Evolutionary conservation across 805 yeast genomes (phyloP), one percentile per base, ranked within the genome.

Genomic region (Naumovozyma castellii): DNA sequence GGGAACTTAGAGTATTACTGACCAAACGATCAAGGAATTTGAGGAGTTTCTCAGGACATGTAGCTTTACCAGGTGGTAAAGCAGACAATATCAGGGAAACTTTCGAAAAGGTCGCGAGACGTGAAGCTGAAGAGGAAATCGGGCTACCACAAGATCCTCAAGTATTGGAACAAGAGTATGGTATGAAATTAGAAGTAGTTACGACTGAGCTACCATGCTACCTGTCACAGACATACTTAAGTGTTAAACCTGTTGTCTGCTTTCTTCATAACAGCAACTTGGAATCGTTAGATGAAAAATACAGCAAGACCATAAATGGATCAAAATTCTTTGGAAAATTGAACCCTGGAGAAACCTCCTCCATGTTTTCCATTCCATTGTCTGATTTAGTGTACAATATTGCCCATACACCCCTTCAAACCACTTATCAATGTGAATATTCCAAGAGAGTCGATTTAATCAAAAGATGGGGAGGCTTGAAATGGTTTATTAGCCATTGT

Each of bases 11-110:
- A 34, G 94, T 85, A 25, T 67, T 88, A 3, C 61, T 88, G 37
- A 88, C 97, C 1, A 78, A 82, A 49, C 62, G 97, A 45, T 78
- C 94, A 2, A 68, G 81, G 36, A 67, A 71, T 29, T 66, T 90
- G 50, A 67, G 77, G 36, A 75, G 75, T 39, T 88, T 87, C 62
- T 82, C 92, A 0, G 96, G 97, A 4, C 95, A 88, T 57, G 83
- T 84, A 4, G 85, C 96, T 1, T 67, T 88, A 6, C 97, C 97
- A 3, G 97, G 97, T 2, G 97, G 97, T 6, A 84, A 81, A 54
- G 87, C 94, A 3, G 97, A 88, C 57, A 54, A 49, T 32, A 76
- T 71, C 0, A 65, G 72, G 15, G 86, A 85, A 49, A 60, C 72
- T 12, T 84, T 83, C 42, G 79, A 81, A 70, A 71, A 73, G 34